phyloP scores from a whole-genome alignment of 495 filamentous ascomycete genomes.

The Aspergillus leporis region DNA sequence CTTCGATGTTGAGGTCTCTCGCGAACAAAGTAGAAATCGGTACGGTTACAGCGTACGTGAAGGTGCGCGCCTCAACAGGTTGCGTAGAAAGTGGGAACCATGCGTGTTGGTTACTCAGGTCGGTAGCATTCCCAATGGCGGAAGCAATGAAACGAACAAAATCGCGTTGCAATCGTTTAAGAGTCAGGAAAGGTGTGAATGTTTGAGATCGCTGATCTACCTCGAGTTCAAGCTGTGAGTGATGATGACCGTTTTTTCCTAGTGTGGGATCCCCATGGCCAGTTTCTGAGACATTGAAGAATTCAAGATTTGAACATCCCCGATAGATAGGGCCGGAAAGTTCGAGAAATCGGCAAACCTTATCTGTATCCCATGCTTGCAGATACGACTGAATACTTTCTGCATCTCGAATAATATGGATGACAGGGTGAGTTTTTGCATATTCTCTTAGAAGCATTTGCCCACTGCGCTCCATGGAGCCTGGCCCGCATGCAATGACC shows the following conservation, averaged over 20 bases:
- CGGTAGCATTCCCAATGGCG: slow-evolving; percentile 54
- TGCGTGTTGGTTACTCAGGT: slow-evolving; percentile 57
- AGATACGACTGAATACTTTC: slow-evolving; percentile 63
- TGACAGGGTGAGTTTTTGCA: slow-evolving; percentile 62
- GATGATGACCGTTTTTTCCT: slow-evolving; percentile 31
- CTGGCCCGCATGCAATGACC: slow-evolving; percentile 69
- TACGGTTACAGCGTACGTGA: slow-evolving; percentile 62
- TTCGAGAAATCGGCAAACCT: slow-evolving; percentile 53
- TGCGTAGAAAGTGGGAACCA: slow-evolving; percentile 69
- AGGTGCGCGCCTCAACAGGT: slow-evolving; percentile 59
- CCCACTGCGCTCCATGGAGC: slow-evolving; percentile 49
- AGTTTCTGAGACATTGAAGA: slow-evolving; percentile 64
- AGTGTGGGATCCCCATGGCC: slow-evolving; percentile 20
- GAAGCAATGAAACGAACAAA: slow-evolving; percentile 70
- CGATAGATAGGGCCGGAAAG: slow-evolving; percentile 55
- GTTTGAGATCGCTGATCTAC: slow-evolving; percentile 40
- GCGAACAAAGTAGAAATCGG: slow-evolving; percentile 62
- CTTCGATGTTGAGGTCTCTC: slow-evolving; percentile 57
- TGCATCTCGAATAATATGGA: slow-evolving; percentile 69
- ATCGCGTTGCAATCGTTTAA: slow-evolving; percentile 69
- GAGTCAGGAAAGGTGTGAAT: slow-evolving; percentile 58
- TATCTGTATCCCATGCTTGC: slow-evolving; percentile 56
- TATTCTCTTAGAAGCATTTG: slow-evolving; percentile 46
- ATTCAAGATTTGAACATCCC: slow-evolving; percentile 72
- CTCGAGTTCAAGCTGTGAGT: slow-evolving; percentile 31